Evolutionary conservation across 1,139 yeast species (phyloP), one percentile per base, ranked within the genome.

Genomic region (Protomyces lactucae-debilis): DNA sequence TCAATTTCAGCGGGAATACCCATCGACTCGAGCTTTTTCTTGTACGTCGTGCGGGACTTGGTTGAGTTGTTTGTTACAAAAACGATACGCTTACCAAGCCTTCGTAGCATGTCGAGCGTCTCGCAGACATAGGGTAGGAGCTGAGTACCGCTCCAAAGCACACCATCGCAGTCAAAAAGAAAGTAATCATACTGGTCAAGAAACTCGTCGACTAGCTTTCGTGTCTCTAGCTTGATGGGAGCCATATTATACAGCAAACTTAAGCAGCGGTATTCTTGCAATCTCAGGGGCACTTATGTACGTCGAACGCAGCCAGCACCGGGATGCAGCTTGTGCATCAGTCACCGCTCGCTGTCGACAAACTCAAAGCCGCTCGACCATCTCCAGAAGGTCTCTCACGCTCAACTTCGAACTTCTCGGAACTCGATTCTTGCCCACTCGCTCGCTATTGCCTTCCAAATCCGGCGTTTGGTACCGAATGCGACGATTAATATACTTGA

Each of bases 61-160:
- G 97, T 89, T 18, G 97, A 89, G 76, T 93, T 93, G 79, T 93
- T 93, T 61, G 99, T 92, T 40, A 95, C 99, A 75, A 93, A 93
- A 57, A 91, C 81, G 60, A 90, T 79, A 64, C 85, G 83, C 74
- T 93, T 93, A 61, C 81, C 81, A 35, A 72, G 70, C 3, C 76
- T 68, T 64, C 84, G 77, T 67, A 92, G 76, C 67, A 82, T 73
- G 9, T 81, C 80, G 48, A 92, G 73, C 1, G 95, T 83, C 71
- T 88, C 92, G 25, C 78, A 78, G 14, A 88, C 87, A 16, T 85
- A 82, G 2, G 97, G 96, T 56, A 92, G 81, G 40, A 87, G 75
- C 57, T 81, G 83, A 61, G 83, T 82, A 16, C 96, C 97, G 48
- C 87, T 78, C 98, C 98, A 92, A 61, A 92, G 79, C 8, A 92